phyloP scores from a whole-genome alignment of 345 rosid genomes.

The Eucalyptus globulus region DNA sequence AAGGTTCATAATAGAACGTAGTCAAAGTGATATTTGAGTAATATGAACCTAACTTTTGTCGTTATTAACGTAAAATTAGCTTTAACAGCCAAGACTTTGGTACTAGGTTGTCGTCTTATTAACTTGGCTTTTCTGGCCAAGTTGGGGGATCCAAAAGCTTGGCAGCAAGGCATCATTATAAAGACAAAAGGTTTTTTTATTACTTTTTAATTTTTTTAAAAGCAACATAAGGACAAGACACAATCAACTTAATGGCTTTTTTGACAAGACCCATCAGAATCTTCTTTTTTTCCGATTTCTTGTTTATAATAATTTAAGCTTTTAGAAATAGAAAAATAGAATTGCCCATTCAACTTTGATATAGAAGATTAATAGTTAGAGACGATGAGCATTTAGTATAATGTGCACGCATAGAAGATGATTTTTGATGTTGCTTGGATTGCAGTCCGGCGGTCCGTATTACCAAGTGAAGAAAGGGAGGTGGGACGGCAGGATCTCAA shows the following conservation, averaged over 20 bases:
- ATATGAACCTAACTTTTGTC: background rate
- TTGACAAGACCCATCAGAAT: background rate
- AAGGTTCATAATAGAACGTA: background rate
- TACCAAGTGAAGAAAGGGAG: slow-evolving; percentile 79
- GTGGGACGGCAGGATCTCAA: slow-evolving; percentile 66
- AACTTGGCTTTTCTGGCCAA: background rate
- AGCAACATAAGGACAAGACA: background rate
- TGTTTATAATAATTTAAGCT: background rate
- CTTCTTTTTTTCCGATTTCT: background rate
- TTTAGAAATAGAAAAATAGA: background rate
- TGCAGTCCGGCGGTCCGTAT: slow-evolving; percentile 69
- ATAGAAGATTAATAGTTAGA: background rate
- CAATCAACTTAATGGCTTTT: background rate
- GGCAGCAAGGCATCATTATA: background rate
- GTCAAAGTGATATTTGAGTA: background rate
- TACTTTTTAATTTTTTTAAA: background rate
- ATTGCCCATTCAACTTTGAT: background rate
- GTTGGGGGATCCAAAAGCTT: background rate
- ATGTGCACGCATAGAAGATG: background rate
- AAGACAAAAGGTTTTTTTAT: background rate
- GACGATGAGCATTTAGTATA: background rate
- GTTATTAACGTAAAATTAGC: background rate
- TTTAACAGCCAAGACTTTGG: background rate
- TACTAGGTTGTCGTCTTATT: background rate
- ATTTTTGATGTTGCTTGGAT: background rate